phyloP scores from a whole-genome alignment of 805 yeast genomes.

The Candida qinlingensis region DNA sequence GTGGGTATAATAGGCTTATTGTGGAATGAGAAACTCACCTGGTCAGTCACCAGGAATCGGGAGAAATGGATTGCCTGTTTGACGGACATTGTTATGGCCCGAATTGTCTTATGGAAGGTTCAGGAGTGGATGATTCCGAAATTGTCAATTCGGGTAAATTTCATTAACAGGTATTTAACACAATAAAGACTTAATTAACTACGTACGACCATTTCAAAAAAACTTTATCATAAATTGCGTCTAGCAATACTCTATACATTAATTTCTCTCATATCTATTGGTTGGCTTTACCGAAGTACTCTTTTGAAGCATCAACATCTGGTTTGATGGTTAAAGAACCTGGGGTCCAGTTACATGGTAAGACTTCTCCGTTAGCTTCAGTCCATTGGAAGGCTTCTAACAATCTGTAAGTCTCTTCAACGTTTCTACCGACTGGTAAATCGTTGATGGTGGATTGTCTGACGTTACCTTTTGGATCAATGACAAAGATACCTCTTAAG shows the following conservation, averaged over 20 bases:
- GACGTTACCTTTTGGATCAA: slow-evolving; percentile 90
- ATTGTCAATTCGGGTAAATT: no score
- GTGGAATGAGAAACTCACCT: slow-evolving; percentile 30
- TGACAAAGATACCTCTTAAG: slow-evolving; percentile 95
- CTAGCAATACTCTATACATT: slow-evolving; percentile 2
- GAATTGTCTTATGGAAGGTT: no score
- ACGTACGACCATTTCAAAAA: neutral
- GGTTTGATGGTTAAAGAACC: slow-evolving; percentile 93
- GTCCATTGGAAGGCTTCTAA: slow-evolving; percentile 99
- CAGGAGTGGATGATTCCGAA: neutral
- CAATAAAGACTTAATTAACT: no score
- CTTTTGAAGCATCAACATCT: slow-evolving; percentile 71
- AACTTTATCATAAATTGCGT: neutral
- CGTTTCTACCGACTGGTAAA: slow-evolving; percentile 98
- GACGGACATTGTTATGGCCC: neutral
- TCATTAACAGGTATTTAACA: no score
- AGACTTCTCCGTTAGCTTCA: slow-evolving; percentile 98
- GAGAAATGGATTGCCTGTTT: slow-evolving; percentile 37
- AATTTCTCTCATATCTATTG: slow-evolving; percentile 1
- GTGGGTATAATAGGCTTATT: neutral
- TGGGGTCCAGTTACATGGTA: slow-evolving; percentile 99
- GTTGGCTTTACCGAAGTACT: slow-evolving; percentile 65
- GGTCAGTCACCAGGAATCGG: slow-evolving; percentile 49
- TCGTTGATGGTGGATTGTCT: slow-evolving; percentile 98
- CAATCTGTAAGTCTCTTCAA: slow-evolving; percentile 95